phyloP scores from a whole-genome alignment of 192 early-diverging fungal genomes.

The Geosiphon pyriformis region DNA sequence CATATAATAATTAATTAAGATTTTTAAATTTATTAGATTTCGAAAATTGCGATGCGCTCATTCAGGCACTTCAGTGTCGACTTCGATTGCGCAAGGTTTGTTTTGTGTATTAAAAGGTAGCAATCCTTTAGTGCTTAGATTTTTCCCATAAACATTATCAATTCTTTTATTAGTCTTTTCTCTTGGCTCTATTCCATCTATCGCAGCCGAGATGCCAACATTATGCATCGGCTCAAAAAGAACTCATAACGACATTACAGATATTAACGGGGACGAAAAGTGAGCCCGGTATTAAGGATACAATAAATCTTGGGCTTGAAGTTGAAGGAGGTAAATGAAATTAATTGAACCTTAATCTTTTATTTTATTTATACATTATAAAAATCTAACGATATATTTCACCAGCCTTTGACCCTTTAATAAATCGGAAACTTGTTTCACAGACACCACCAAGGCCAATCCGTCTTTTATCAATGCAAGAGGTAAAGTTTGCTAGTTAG shows the following conservation, averaged over 20 bases:
- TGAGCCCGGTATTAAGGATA: slow-evolving; percentile 21
- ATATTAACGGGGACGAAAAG: slow-evolving; percentile 12
- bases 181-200: slow-evolving; percentile 40
- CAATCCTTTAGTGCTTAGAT: neutral
- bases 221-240: slow-evolving; percentile 32
- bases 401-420: slow-evolving; percentile 50
- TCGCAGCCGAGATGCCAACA: slow-evolving; percentile 37
- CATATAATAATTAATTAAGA: neutral
- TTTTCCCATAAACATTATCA: neutral
- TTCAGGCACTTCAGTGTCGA: slow-evolving; percentile 23
- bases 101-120: too few relatives aligned
- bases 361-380: too few relatives aligned
- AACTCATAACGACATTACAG: slow-evolving; percentile 18
- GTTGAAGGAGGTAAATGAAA: slow-evolving; percentile 23
- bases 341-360: neutral
- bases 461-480: slow-evolving; percentile 35
- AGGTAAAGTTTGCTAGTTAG: slow-evolving; percentile 29
- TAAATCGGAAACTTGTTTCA: slow-evolving; percentile 57
- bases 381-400: too few relatives aligned
- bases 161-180: slow-evolving; percentile 30
- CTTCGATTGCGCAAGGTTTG: slow-evolving; percentile 24
- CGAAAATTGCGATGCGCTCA: neutral
- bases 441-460: slow-evolving; percentile 61
- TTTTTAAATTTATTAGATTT: neutral
- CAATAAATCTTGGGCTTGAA: slow-evolving; percentile 28